phyloP scores from a whole-genome alignment of 768 basidiomycete species.

The Psilocybe azurescens region DNA sequence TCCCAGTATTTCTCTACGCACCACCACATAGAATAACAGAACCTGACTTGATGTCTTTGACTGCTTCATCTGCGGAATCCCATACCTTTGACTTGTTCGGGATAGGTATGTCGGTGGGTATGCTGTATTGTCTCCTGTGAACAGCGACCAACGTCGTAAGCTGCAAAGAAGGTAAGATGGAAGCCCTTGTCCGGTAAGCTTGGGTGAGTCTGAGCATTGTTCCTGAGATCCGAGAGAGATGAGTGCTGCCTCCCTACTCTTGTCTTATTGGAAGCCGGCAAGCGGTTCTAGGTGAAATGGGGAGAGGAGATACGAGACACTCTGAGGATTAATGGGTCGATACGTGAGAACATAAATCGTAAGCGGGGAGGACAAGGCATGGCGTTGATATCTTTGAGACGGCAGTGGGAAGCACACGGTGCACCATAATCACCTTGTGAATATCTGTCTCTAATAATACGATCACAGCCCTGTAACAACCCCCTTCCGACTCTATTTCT shows the following conservation, averaged over 20 bases:
- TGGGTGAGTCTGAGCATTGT: neutral
- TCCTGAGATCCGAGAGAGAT: neutral
- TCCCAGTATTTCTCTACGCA: conserved; percentile 37
- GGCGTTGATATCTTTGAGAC: neutral
- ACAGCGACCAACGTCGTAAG: neutral
- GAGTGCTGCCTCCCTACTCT: neutral
- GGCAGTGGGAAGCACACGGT: neutral
- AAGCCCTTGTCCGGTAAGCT: neutral
- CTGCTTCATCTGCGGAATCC: conserved; percentile 80
- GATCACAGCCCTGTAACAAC: neutral
- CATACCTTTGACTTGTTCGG: conserved; percentile 71
- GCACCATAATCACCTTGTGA: neutral
- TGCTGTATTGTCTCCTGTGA: conserved; percentile 34
- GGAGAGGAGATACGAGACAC: neutral
- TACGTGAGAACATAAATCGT: conserved; percentile 11
- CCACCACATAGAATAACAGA: conserved; percentile 83
- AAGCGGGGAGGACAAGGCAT: conserved; percentile 11
- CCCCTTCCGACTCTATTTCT: neutral
- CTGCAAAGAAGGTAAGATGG: neutral
- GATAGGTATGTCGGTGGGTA: conserved; percentile 33
- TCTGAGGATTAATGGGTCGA: neutral
- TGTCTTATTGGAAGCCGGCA: neutral
- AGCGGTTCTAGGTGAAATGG: neutral
- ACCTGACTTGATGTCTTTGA: conserved; percentile 83
- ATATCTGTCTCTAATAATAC: neutral